Percentiles rank a stretch among this genome's conserved stretches.
phyloP scores from a whole-genome alignment of 2,329 filamentous ascomycete species.

The Ceratocystis colombiana region DNA sequence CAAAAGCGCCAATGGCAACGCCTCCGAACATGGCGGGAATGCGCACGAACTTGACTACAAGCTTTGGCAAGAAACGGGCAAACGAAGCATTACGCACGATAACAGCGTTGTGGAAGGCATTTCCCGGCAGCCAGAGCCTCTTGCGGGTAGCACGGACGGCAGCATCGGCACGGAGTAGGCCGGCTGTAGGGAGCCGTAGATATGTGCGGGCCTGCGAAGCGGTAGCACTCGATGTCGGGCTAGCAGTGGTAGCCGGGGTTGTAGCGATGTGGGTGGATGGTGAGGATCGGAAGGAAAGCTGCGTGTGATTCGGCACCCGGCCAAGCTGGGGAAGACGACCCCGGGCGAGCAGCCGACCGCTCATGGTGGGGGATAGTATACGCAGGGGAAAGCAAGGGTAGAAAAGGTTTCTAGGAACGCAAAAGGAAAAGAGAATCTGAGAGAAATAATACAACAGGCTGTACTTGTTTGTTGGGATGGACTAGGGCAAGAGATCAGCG shows the following conservation, averaged over 20 bases:
- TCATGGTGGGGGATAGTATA: slow-evolving; percentile 19
- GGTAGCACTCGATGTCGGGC: background rate
- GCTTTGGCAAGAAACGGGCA: slow-evolving; percentile 62
- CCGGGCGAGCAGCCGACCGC: slow-evolving; percentile 25
- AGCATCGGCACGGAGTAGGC: slow-evolving; percentile 57
- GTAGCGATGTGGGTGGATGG: slow-evolving; percentile 9
- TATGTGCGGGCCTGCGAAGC: slow-evolving; percentile 17
- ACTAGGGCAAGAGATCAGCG: no score
- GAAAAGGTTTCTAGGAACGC: background rate
- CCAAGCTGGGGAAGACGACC: slow-evolving; percentile 22
- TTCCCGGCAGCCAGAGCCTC: slow-evolving; percentile 68
- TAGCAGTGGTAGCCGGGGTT: background rate
- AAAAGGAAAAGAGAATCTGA: background rate
- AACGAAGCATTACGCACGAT: slow-evolving; percentile 55
- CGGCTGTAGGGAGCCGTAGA: slow-evolving; percentile 57
- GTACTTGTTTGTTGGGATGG: no score
- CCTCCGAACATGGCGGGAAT: slow-evolving; percentile 88
- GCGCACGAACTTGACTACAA: slow-evolving; percentile 80
- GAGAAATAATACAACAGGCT: background rate
- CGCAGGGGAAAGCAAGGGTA: background rate
- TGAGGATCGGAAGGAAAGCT: background rate
- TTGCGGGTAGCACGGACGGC: slow-evolving; percentile 50
- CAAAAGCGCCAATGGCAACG: slow-evolving; percentile 72
- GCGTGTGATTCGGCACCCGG: slow-evolving; percentile 22
- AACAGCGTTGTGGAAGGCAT: slow-evolving; percentile 72